These are phyloP conservation scores for Yarrowia sp. DNA, from an alignment of 805 yeast species.

Conservation along the genomic window DNA sequence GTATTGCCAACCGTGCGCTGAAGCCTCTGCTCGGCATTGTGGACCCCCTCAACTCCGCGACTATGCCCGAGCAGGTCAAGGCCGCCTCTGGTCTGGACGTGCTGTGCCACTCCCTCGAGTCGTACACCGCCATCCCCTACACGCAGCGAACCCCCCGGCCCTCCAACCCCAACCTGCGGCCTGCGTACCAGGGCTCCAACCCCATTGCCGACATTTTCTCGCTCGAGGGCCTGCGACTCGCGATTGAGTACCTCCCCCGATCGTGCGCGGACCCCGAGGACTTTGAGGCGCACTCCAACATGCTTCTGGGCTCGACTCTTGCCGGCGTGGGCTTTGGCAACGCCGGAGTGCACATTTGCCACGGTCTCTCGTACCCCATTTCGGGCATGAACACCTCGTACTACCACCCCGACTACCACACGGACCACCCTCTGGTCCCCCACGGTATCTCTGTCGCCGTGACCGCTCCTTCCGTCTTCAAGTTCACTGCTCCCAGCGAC, in stretches of 20 bases:
- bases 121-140: conserved; percentile 48
- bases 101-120: conserved; percentile 46
- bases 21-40: conserved; percentile 47
- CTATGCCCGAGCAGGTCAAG: conserved; percentile 45
- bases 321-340: conserved; percentile 50
- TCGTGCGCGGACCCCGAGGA: conserved; percentile 45
- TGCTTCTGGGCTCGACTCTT: conserved; percentile 46
- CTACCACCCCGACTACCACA: conserved; percentile 42
- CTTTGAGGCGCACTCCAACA: conserved; percentile 44
- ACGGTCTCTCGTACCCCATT: conserved; percentile 44
- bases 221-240: conserved; percentile 44
- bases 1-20: conserved; percentile 45
- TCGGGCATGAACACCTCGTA: conserved; percentile 42
- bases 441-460: conserved; percentile 49
- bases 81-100: conserved; percentile 48
- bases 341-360: conserved; percentile 47
- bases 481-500: conserved; percentile 42
- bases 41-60: conserved; percentile 44
- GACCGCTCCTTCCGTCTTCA: conserved; percentile 46
- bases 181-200: conserved; percentile 47
- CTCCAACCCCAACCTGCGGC: conserved; percentile 40
- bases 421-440: conserved; percentile 45
- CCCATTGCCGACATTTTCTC: conserved; percentile 48
- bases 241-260: conserved; percentile 44
- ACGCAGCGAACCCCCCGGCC: conserved; percentile 43